Base-by-base conservation (phyloP, 768 basidiomycete species). In the Calocybe indica region DNA sequence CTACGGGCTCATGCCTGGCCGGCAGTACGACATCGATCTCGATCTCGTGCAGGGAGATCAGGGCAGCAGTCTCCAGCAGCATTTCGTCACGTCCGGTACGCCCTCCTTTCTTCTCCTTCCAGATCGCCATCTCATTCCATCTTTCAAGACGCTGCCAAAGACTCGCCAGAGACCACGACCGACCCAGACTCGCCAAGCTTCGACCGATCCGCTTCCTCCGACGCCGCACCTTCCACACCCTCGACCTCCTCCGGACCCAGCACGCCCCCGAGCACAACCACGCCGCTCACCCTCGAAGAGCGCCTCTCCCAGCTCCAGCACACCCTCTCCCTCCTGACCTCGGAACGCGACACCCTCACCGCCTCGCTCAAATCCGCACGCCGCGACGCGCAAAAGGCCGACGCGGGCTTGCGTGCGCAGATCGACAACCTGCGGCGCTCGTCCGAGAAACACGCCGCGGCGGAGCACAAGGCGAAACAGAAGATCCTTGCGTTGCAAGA, bases 21-120 rank as follows among this genome's bases (percentile, higher is more conserved):
- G 88, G 47, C 88, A 90, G 60, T 96, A 96, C 57, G 92, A 96
- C 58, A 83, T 96, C 44, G 88, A 92, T 58, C 70, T 96, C 8
- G 83, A 77, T 1, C 74, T 94, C 28, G 81, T 85, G 5, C 80
- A 81, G 7, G 74, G 74, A 5, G 83, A 80, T 22, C 71, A 78
- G 53, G 68, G 60, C 43, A 67, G 56, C 33, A 68, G 42, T 22
- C 22, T 86, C 15, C 70, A 78, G 35, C 75, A 74, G 46, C 82
- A 85, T 56, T 80, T 92, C 50, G 80, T 79, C 0, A 88, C 87
- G 0, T 83, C 83, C 61, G 76, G 75, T 78, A 56, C 46, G 72
- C 63, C 43, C 12, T 43, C 50, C 36, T 39, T 43, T 30, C 10
- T 33, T 40, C 13, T 38, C 43, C 54, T 52, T 45, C 49, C 9